phyloP scores from a whole-genome alignment of 2,329 filamentous ascomycete genomes.

The Fulvia fulva region DNA sequence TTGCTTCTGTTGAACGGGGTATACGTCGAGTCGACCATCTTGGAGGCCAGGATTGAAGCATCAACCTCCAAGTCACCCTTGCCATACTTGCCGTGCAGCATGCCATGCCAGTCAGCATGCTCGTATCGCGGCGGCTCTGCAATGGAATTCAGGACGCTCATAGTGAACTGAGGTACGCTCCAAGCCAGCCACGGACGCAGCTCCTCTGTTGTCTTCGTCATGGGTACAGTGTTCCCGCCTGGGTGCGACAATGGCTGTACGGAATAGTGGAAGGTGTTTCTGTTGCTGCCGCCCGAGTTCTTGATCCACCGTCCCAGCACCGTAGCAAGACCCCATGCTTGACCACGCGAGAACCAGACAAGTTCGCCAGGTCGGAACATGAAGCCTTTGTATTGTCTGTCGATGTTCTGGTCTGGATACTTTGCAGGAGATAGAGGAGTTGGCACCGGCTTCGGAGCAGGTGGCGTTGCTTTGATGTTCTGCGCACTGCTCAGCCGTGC shows the following conservation, averaged over 20 bases:
- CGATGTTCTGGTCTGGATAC: constrained; percentile 47
- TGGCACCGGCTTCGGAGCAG: constrained; percentile 20
- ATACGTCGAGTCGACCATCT: constrained; percentile 53
- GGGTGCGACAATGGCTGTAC: constrained; percentile 41
- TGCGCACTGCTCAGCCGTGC: constrained; percentile 13
- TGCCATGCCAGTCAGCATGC: constrained; percentile 49
- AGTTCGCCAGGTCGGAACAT: constrained; percentile 54
- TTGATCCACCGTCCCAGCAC: constrained; percentile 44
- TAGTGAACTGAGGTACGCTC: constrained; percentile 52
- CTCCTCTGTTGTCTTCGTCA: constrained; percentile 44
- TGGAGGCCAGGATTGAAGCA: constrained; percentile 55
- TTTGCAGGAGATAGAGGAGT: constrained; percentile 40
- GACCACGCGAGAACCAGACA: constrained; percentile 52
- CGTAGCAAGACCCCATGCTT: constrained; percentile 53
- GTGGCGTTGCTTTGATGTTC: constrained; percentile 15
- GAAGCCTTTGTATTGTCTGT: constrained; percentile 46
- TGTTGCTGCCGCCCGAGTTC: background rate
- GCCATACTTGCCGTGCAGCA: constrained; percentile 41
- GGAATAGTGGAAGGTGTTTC: constrained; percentile 27
- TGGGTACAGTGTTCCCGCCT: constrained; percentile 24
- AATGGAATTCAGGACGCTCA: constrained; percentile 40
- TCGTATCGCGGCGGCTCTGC: constrained; percentile 42
- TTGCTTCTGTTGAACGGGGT: constrained; percentile 50
- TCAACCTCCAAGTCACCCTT: constrained; percentile 52
- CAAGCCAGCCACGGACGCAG: constrained; percentile 57